Percentiles rank a stretch among this genome's conserved stretches.
Conservation (phyloP, 2,329 filamentous ascomycete genomes). For the Cyphellophora attinorum region DNA sequence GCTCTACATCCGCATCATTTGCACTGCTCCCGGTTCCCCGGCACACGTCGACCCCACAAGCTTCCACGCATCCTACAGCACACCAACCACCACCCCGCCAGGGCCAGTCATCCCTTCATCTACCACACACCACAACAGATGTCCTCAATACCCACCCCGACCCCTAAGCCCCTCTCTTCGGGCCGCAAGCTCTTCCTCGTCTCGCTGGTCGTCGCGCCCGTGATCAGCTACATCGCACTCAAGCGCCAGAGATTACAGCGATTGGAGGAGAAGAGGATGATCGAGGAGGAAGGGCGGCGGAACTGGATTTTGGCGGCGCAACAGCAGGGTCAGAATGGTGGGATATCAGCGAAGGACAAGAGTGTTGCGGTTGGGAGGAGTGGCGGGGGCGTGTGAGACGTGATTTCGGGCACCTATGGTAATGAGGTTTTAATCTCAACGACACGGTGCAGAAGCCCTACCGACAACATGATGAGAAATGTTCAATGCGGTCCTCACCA, state of each 20-base stretch:
- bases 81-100: too few species aligned
- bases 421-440: too few species aligned
- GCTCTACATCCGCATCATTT: too few species aligned
- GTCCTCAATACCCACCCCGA: not conserved
- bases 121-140: too few species aligned
- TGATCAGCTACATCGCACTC: constrained; percentile 2
- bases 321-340: not conserved
- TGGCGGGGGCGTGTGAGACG: constrained; percentile 3
- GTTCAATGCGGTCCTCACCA: too few species aligned
- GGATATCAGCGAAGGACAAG: not conserved
- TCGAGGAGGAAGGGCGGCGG: constrained; percentile 6
- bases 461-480: too few species aligned
- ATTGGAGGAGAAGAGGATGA: constrained; percentile 1
- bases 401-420: too few species aligned
- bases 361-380: constrained; percentile 1
- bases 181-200: constrained; percentile 2
- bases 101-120: too few species aligned
- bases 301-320: constrained; percentile 1
- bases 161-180: not conserved
- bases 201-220: constrained; percentile 2
- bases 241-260: constrained; percentile 1
- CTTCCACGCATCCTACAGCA: too few species aligned
- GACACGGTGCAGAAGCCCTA: too few species aligned
- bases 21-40: too few species aligned
- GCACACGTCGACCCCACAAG: too few species aligned